Base-by-base conservation (phyloP, 2,329 filamentous ascomycete species). In the Monilinia vaccinii-corymbosi region DNA sequence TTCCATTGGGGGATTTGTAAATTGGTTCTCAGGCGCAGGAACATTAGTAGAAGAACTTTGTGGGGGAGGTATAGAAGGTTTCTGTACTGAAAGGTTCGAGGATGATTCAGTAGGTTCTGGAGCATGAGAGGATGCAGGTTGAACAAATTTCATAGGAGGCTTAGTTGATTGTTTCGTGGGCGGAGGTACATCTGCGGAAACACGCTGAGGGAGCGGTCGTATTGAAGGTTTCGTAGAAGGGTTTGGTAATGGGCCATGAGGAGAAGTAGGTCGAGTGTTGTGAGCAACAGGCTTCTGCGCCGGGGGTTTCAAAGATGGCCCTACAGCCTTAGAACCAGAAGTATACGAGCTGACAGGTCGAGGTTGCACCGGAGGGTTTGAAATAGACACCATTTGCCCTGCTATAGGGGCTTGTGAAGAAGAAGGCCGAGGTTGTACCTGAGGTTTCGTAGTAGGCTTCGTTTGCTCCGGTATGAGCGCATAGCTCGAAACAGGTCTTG, bases 401-500 rank as follows among this genome's bases (percentile, higher is more conserved):
- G 52, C 1, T 45, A 18, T 25, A n/a, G 36, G 28, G 21, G 25
- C n/a, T 36, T 44, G 25, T 9, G 51, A 32, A 23, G 38, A 42
- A 42, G 49, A 31, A 40, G 50, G 25, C 23, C 25, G 38, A 6
- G 36, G 51, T 21, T 21, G 38, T 44, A 44, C n/a, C 7, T 10
- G 7, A 32, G 51, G 28, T 11, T 44, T 48, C 28, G 4, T n/a
- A 21, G 10, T 11, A 28, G 47, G 21, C 25, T 59, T 59, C 13
- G n/a, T 23, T 42, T 56, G 50, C 32, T 49, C 25, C 21, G 60
- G 57, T 48, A 53, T 60, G 7, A 62, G 60, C n/a, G 56, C 45
- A 18, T 67, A 69, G 38, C 58, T 64, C 42, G 25, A 58, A 16
- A 56, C 28, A 44, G 65, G 53, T 28, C 60, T 56, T 16, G 55